Evolutionary conservation across 257 asterid species (phyloP).

Genomic region (Rhazya stricta): DNA sequence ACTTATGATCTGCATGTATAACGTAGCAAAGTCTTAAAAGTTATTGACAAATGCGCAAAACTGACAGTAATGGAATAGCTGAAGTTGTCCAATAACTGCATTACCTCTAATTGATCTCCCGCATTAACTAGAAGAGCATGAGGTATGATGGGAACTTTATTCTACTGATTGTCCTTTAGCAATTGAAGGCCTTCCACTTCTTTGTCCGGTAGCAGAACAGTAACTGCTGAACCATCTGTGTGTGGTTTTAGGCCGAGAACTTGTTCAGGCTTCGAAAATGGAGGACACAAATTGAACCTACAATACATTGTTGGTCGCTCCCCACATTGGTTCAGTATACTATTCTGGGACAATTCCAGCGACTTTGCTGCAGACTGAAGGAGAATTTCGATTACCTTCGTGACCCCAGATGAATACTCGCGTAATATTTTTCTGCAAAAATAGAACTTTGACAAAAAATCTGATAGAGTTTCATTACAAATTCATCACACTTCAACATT

Average conservation of each 20-base stretch:
- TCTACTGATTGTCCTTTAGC: conserved; percentile 51
- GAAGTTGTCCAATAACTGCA: background rate
- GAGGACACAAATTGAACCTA: conserved; percentile 68
- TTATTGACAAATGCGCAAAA: background rate
- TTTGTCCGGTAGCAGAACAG: conserved; percentile 56
- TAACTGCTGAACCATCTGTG: conserved; percentile 54
- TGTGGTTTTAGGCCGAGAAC: conserved; percentile 71
- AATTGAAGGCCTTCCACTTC: conserved; percentile 68
- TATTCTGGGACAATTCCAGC: conserved; percentile 35
- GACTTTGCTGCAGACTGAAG: conserved; percentile 48
- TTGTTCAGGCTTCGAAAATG: conserved; percentile 54
- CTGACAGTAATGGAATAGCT: conserved; percentile 13
- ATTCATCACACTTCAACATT: too few relatives aligned
- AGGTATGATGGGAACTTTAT: conserved; percentile 41
- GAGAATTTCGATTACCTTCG: conserved; percentile 20
- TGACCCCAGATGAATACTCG: conserved; percentile 30
- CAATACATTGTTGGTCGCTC: conserved; percentile 26
- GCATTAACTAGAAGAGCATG: conserved; percentile 43
- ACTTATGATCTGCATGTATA: conserved; percentile 36
- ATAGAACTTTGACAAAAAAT: background rate
- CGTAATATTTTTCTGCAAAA: conserved; percentile 32
- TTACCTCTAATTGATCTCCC: conserved; percentile 78
- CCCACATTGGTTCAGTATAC: conserved; percentile 44
- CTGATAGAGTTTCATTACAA: too few relatives aligned
- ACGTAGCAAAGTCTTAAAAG: background rate